Evolutionary conservation across 495 filamentous ascomycete species (phyloP), one percentile per base, ranked within the genome.

Genomic region (Aspergillus nidulans): DNA sequence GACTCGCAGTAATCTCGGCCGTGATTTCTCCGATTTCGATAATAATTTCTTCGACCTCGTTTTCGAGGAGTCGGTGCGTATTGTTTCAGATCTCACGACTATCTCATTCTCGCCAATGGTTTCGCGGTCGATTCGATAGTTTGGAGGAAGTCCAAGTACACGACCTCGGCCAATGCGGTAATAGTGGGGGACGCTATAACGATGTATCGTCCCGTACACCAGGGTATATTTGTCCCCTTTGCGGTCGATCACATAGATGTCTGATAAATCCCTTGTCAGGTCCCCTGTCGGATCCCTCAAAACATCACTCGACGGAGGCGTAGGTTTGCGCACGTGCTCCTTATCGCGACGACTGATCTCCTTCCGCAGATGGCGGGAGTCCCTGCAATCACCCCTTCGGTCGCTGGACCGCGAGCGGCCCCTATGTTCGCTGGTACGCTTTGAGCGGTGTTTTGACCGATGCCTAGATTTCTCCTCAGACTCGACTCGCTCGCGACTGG

Each of bases 181-280:
- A 60, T 88, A 90, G 23, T 58, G 46, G 1, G 86, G 85, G 19
- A 86, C 66, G 41, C 64, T 77, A 59, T 88, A 88, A 12, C 77
- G 74, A 66, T 89, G 74, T 6, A 83, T 68, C 23, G 76, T 79
- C 1, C 84, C 85, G 60, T 85, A 90, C 1, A 70, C 68, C 4
- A 86, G 49, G 55, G 83, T 88, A 43, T 78, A 70, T 15, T 67
- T 69, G 63, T 90, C 87, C 1, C 88, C 87, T 62, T 77, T 78
- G 19, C 64, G 71, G 62, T 88, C 84, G 8, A 83, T 53, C n/a
- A 71, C 53, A 51, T 73, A 83, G 6, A 61, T 39, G 41, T 67
- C 61, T 15, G 62, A 49, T 21, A 20, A 38, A 34, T 63, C 61
- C 7, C 65, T 51, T 38, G 56, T 47, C 24, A 20, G 32, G 39